phyloP scores from a whole-genome alignment of 1,284 basidiomycete species.

The Heterobasidion parviporum region DNA sequence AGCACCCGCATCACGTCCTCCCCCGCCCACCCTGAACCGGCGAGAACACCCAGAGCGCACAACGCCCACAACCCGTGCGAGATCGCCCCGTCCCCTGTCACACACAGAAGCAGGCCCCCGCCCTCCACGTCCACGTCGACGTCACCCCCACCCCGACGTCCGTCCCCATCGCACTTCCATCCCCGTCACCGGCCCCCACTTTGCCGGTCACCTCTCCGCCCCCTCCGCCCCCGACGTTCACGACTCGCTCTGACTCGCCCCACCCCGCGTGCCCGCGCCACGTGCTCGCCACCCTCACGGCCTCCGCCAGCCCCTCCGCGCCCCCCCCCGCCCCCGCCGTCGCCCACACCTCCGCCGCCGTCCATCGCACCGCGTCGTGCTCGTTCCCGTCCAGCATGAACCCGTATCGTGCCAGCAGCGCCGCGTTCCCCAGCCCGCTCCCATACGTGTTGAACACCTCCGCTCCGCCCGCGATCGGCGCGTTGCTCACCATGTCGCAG shows the following conservation, averaged over 20 bases:
- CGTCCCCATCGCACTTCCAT: neutral
- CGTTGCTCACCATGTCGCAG: slow-evolving; percentile 62
- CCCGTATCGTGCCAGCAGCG: slow-evolving; percentile 69
- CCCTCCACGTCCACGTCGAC: neutral
- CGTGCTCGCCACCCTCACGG: neutral
- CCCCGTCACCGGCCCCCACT: neutral
- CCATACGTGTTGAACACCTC: slow-evolving; percentile 90
- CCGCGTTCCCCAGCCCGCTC: slow-evolving; percentile 56
- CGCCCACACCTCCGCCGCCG: slow-evolving; percentile 26
- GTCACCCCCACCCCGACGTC: too few species aligned
- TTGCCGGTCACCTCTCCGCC: neutral
- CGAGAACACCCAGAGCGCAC: slow-evolving; percentile 7
- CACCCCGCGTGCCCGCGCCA: slow-evolving; percentile 5
- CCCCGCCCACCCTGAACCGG: slow-evolving; percentile 2
- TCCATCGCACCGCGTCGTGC: slow-evolving; percentile 46
- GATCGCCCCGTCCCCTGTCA: slow-evolving; percentile 12
- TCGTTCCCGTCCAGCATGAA: slow-evolving; percentile 63
- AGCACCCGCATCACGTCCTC: slow-evolving; percentile 1
- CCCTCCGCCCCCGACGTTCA: slow-evolving; percentile 1
- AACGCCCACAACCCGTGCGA: slow-evolving; percentile 9
- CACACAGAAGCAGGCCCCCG: slow-evolving; percentile 3
- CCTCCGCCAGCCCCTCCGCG: neutral
- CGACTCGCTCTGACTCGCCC: slow-evolving; percentile 11
- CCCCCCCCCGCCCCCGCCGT: slow-evolving; percentile 2
- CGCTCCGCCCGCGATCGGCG: slow-evolving; percentile 36